Percentiles rank a stretch among this genome's conserved stretches.
Evolutionary conservation across 495 filamentous ascomycete genomes (phyloP).

Genomic region (Cenococcum geophilum): DNA sequence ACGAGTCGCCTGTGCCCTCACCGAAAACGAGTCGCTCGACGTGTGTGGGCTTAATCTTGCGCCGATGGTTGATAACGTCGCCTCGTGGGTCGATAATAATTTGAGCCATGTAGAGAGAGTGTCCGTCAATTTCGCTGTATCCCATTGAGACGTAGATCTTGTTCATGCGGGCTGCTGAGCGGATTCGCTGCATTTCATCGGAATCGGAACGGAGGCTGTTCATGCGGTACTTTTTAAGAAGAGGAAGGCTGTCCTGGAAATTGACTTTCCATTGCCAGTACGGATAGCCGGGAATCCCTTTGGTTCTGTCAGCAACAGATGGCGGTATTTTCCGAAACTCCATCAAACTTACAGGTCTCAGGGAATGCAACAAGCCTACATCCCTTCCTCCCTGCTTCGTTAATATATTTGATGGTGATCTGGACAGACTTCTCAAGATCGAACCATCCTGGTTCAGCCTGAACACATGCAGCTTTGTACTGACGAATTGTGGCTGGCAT

Average conservation of each 20-base stretch:
- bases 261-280: slow-evolving; percentile 2
- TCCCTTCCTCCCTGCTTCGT: slow-evolving; percentile 32
- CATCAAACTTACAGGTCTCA: slow-evolving; percentile 30
- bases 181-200: slow-evolving; percentile 35
- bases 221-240: slow-evolving; percentile 33
- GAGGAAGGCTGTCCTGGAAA: slow-evolving; percentile 13
- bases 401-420: slow-evolving; percentile 35
- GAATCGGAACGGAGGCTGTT: slow-evolving; percentile 35
- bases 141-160: slow-evolving; percentile 31
- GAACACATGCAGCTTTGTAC: slow-evolving; percentile 5
- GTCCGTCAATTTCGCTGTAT: slow-evolving; percentile 17
- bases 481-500: no score
- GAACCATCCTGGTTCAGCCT: slow-evolving; percentile 28
- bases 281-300: no score
- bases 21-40: slow-evolving; percentile 22
- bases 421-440: slow-evolving; percentile 35
- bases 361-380: slow-evolving; percentile 38
- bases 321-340: no score
- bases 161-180: slow-evolving; percentile 25
- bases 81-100: slow-evolving; percentile 22
- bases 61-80: slow-evolving; percentile 19
- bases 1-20: slow-evolving; percentile 27
- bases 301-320: no score
- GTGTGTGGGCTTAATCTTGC: slow-evolving; percentile 30
- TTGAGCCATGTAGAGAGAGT: slow-evolving; percentile 23